Conservation (phyloP, 441 rosid species). For the Erodium moschatum region DNA sequence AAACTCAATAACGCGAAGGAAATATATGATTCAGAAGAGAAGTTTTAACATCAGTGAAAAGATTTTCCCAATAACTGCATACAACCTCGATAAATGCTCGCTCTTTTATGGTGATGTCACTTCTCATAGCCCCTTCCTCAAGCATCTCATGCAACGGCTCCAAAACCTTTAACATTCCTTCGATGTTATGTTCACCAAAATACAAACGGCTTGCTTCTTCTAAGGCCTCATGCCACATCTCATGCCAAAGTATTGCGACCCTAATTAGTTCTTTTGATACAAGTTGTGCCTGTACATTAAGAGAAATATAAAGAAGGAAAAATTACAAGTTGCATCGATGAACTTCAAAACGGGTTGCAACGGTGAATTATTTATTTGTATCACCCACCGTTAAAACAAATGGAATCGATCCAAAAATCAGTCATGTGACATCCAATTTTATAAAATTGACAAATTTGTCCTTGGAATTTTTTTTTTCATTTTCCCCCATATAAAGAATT, state of each 20-base stretch:
- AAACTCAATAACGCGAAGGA: neutral
- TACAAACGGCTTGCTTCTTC: slow-evolving; percentile 99
- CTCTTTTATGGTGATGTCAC: slow-evolving; percentile 72
- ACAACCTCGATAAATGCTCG: slow-evolving; percentile 92
- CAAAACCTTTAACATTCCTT: slow-evolving; percentile 91
- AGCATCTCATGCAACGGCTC: slow-evolving; percentile 96
- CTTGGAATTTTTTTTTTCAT: too few relatives aligned
- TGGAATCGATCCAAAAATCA: too few relatives aligned
- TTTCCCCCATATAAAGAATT: neutral
- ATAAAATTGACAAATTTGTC: too few relatives aligned
- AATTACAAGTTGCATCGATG: too few relatives aligned
- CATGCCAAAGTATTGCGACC: slow-evolving; percentile 99
- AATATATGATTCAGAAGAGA: neutral
- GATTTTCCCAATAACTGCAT: neutral
- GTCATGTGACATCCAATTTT: too few relatives aligned
- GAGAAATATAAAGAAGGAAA: neutral
- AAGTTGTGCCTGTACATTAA: slow-evolving; percentile 67
- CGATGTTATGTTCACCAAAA: slow-evolving; percentile 97
- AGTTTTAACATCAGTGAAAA: neutral
- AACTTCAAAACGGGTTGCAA: too few relatives aligned
- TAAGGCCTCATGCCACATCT: slow-evolving; percentile 92
- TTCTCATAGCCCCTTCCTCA: slow-evolving; percentile 79
- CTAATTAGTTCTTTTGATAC: slow-evolving; percentile 89
- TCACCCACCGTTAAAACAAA: too few relatives aligned
- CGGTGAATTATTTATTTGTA: too few relatives aligned